Conservation (phyloP, 176 grass and related monocot genomes). For the Rhynchospora breviuscula region DNA sequence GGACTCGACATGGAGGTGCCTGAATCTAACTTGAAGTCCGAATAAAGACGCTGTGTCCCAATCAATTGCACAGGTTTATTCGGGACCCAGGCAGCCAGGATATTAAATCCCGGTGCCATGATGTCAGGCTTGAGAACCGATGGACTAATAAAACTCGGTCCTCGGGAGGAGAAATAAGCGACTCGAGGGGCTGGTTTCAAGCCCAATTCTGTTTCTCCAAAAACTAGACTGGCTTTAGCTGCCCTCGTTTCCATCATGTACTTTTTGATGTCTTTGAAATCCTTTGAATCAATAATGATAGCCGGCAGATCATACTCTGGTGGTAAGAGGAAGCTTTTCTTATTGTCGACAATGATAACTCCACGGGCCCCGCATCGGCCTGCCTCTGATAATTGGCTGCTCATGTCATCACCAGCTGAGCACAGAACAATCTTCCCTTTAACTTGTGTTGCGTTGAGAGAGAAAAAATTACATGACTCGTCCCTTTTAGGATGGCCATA, state of each 20-base stretch:
- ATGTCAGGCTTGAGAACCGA: slow-evolving; percentile 75
- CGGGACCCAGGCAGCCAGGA: slow-evolving; percentile 72
- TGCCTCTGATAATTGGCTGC: slow-evolving; percentile 40
- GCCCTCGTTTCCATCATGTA: not conserved
- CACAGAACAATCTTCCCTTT: slow-evolving; percentile 58
- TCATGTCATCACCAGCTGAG: not conserved
- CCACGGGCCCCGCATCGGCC: slow-evolving; percentile 35
- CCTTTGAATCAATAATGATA: slow-evolving; percentile 30
- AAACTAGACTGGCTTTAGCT: slow-evolving; percentile 40
- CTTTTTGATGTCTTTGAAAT: slow-evolving; percentile 43
- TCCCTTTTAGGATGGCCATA: slow-evolving; percentile 32
- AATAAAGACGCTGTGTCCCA: slow-evolving; percentile 5
- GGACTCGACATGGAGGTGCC: slow-evolving; percentile 81
- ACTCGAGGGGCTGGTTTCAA: slow-evolving; percentile 57
- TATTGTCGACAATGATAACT: slow-evolving; percentile 34
- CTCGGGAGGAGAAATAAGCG: slow-evolving; percentile 64
- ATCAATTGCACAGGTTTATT: slow-evolving; percentile 38
- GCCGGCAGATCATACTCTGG: slow-evolving; percentile 32
- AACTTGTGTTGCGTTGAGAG: slow-evolving; percentile 39
- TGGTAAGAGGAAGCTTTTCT: slow-evolving; percentile 23
- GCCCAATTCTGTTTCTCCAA: slow-evolving; percentile 39
- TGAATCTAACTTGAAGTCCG: slow-evolving; percentile 51
- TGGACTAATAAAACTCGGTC: slow-evolving; percentile 45
- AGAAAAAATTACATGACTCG: slow-evolving; percentile 23
- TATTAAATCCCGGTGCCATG: slow-evolving; percentile 57